Base-by-base conservation (phyloP, 139 green algal genomes). In the Tetradesmus lagerheimii region DNA sequence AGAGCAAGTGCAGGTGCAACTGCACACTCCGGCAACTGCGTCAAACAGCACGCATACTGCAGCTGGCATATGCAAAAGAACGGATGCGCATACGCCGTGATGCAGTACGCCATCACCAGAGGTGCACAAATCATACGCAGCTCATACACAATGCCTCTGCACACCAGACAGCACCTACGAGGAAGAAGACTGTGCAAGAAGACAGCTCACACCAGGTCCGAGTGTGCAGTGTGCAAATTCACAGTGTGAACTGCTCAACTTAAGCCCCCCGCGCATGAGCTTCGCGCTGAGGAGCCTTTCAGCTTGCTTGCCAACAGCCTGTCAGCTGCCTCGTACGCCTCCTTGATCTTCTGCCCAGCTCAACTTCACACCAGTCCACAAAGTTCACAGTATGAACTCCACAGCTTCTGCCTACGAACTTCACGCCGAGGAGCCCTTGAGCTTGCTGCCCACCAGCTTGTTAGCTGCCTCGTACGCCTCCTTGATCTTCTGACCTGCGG, bases 381-480 rank as follows among this genome's bases (percentile, higher is more conserved):
- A 57, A 57, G 11, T 57, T 57, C 45, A 57, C 45, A 57, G 11
- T 57, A 12, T 57, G 45, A 57, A 57, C 45, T 57, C 14, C 45
- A 57, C 45, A 57, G 11, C 45, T n/a, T n/a, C 0, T 57, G 11
- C 45, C 14, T 12, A 57, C 45, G 14, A 57, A 57, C 45, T 57
- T 57, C 45, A 57, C 45, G 45, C 45, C 14, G 45, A 57, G 45
- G 45, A 57, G 45, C 45, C 45, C 62, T 74, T 74, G 20, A n/a
- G 75, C 78, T 84, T 89, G 38, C 27, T 74, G 45, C 45, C 45
- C 4, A 78, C 23, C 23, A 89, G 43, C 66, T 89, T 81, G 66
- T 91, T 62, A 16, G 67, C 2, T 9, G 39, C 80, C 39, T 53
- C 64, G 39, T 88, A 88, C 66, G 85, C 76, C 83, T 92, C 83